These are phyloP conservation scores for Leptodermis oblonga DNA, from an alignment of 257 asterid species.

Conservation along the genomic window DNA sequence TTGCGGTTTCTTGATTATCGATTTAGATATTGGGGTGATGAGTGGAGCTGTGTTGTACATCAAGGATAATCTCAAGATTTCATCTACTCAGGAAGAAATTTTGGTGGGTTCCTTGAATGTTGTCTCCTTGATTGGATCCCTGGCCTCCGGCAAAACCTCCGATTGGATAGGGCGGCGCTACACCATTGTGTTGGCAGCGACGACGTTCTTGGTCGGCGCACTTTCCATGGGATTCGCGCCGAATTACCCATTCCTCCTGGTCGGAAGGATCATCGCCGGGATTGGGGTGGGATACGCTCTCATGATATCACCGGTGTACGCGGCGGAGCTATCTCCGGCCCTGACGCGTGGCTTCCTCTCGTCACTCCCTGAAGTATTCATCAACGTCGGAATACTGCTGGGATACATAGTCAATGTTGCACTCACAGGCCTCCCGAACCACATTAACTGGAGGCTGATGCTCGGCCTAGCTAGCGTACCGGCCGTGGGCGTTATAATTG, in stretches of 20 bases:
- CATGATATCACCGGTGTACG: constrained; percentile 85
- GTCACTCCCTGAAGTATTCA: constrained; percentile 79
- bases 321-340: constrained; percentile 72
- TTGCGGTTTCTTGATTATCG: neutral
- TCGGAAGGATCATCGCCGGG: constrained; percentile 69
- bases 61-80: constrained; percentile 51
- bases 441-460: constrained; percentile 72
- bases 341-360: constrained; percentile 73
- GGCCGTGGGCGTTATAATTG: constrained; percentile 45
- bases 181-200: constrained; percentile 72
- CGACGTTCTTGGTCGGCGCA: constrained; percentile 62
- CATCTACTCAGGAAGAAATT: constrained; percentile 51
- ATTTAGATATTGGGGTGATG: constrained; percentile 79
- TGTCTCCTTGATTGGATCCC: constrained; percentile 60
- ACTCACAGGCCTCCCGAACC: constrained; percentile 41
- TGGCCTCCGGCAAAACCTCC: constrained; percentile 81
- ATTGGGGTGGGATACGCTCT: constrained; percentile 76
- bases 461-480: constrained; percentile 78
- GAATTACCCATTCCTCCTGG: constrained; percentile 52
- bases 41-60: constrained; percentile 73
- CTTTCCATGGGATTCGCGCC: constrained; percentile 76
- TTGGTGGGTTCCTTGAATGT: constrained; percentile 65
- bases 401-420: constrained; percentile 59
- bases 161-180: constrained; percentile 76
- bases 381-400: constrained; percentile 62